Base-by-base conservation (phyloP, 1,139 yeast species). In the Yamadazyma conglobata region DNA sequence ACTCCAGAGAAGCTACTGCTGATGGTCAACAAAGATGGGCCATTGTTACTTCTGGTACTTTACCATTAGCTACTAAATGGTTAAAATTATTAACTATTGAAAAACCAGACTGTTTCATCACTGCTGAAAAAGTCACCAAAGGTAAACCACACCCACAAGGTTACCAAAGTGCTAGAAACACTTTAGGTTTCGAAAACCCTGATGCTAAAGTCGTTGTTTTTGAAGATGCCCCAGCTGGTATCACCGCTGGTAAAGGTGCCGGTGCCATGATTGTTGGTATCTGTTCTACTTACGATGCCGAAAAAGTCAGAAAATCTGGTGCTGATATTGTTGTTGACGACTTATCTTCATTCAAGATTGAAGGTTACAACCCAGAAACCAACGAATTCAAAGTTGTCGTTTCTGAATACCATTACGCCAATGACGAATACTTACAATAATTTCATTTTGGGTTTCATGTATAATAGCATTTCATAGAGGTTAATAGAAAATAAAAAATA, bases 111-210 rank as follows among this genome's bases (percentile, higher is more conserved):
- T 71, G 76, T 34, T 84, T 84, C 66, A 79, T 84, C 50, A 81
- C 91, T 25, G 91, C 93, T 34, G 88, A 81, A 58, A 73, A 77
- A 59, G 89, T 83, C 39, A 61, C 73, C 38, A 68, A 73, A 52
- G 94, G 94, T 54, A 82, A 82, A 67, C 95, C 95, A 28, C 73
- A 83, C 58, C 95, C 95, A 15, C 77, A 79, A 64, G 93, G 94
- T 33, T 85, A 85, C 70, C 64, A 71, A 55, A 56, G 64, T 48
- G 85, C 84, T 44, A 73, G 84, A 65, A 58, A 72, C 50, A 62
- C 74, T 38, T 64, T 79, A 47, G 77, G 80, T 24, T 67, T 66
- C 54, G 70, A 72, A 42, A 53, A 59, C 37, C 56, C 48, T 10
- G 41, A 43, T 48, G 67, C 69, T 51, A 68, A 67, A 54, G 80